Conservation (phyloP, 148 eudicot species). For the Talinum fruticosum region DNA sequence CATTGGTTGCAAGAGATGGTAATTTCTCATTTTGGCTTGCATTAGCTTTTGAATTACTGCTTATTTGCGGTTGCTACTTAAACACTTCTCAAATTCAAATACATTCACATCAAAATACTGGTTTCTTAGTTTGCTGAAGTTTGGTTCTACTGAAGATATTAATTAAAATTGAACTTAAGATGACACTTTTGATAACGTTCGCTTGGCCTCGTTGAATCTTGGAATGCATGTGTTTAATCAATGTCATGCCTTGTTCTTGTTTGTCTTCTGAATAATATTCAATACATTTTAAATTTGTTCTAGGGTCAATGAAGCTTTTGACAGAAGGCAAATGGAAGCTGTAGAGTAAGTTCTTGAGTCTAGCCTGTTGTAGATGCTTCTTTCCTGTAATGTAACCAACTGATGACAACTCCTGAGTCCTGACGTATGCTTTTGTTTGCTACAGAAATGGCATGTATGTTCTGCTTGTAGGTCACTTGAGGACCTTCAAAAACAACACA, state of each 20-base stretch:
- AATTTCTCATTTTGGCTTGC: background rate
- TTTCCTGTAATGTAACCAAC: background rate
- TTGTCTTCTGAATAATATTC: background rate
- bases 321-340: constrained; percentile 68
- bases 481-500: constrained; percentile 58
- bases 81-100: background rate
- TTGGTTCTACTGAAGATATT: too few species aligned
- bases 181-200: too few species aligned
- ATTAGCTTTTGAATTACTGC: background rate
- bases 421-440: constrained; percentile 11
- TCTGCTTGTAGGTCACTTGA: constrained; percentile 67
- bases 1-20: constrained; percentile 63
- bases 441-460: constrained; percentile 75
- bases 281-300: background rate
- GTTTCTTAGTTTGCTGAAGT: background rate
- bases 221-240: background rate
- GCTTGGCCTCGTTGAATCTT: background rate
- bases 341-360: constrained; percentile 49
- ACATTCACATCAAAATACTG: background rate
- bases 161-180: too few species aligned
- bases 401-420: background rate
- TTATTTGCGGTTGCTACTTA: background rate
- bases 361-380: background rate
- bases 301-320: constrained; percentile 80
- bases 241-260: background rate